Evolutionary conservation across 73 alveolate species (phyloP).

Genomic region (Paramecium primaurelia): DNA sequence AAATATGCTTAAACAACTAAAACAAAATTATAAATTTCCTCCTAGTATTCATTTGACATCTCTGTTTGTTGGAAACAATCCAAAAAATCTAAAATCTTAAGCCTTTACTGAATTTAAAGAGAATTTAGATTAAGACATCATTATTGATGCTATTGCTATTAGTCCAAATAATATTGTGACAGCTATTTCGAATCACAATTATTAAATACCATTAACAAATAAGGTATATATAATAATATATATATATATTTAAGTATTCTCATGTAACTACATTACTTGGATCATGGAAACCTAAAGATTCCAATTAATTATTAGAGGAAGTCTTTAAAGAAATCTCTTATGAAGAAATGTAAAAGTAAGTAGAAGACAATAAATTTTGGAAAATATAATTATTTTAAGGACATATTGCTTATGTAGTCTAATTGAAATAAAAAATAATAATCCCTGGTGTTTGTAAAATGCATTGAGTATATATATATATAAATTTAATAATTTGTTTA

Average conservation of each 20-base stretch:
- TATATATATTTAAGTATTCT: background rate
- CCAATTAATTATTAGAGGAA: background rate
- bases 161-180: constrained; percentile 6
- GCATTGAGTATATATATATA: background rate
- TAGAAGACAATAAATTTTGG: background rate
- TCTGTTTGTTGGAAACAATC: background rate
- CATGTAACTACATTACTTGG: constrained; percentile 1
- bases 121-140: background rate
- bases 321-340: background rate
- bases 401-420: background rate
- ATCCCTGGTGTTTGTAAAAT: too few species aligned
- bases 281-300: constrained; percentile 17
- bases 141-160: background rate
- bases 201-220: background rate
- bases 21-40: background rate
- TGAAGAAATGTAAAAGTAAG: background rate
- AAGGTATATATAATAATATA: background rate
- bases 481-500: background rate
- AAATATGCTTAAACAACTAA: background rate
- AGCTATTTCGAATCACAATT: background rate
- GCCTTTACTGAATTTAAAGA: background rate
- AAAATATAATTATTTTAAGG: background rate
- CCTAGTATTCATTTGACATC: background rate
- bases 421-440: background rate
- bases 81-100: background rate